phyloP scores from a whole-genome alignment of 169 alveolate species.

The Ichthyophthirius multifiliis region DNA sequence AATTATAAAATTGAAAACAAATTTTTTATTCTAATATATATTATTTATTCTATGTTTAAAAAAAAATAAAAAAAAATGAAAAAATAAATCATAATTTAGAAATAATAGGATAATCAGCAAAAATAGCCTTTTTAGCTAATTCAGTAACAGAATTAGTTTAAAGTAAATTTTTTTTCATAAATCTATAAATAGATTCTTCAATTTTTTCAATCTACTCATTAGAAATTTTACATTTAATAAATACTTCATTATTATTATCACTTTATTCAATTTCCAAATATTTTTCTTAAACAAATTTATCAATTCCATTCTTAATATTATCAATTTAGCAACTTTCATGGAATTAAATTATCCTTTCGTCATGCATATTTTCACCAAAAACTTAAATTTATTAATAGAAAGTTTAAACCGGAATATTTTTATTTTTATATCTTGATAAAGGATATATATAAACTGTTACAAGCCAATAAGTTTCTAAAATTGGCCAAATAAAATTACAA shows the following conservation, averaged over 20 bases:
- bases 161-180: not conserved
- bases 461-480: constrained; percentile 70
- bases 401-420: not conserved
- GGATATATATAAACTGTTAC: constrained; percentile 45
- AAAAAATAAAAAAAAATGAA: no score
- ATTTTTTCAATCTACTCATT: no score
- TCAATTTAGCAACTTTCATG: constrained; percentile 66
- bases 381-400: constrained; percentile 45
- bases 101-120: not conserved
- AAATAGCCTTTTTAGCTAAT: not conserved
- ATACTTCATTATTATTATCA: no score
- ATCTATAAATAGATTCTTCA: not conserved
- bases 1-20: no score
- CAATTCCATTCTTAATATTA: constrained; percentile 58
- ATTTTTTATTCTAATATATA: no score
- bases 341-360: constrained; percentile 47
- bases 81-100: not conserved
- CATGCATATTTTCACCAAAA: constrained; percentile 60
- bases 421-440: constrained; percentile 11
- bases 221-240: no score
- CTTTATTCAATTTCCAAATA: no score
- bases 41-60: no score
- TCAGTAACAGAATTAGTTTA: not conserved
- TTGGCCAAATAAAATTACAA: constrained; percentile 68
- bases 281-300: no score